Base-by-base conservation (phyloP, 2,329 filamentous ascomycete genomes). In the Huntiella abstrusa region DNA sequence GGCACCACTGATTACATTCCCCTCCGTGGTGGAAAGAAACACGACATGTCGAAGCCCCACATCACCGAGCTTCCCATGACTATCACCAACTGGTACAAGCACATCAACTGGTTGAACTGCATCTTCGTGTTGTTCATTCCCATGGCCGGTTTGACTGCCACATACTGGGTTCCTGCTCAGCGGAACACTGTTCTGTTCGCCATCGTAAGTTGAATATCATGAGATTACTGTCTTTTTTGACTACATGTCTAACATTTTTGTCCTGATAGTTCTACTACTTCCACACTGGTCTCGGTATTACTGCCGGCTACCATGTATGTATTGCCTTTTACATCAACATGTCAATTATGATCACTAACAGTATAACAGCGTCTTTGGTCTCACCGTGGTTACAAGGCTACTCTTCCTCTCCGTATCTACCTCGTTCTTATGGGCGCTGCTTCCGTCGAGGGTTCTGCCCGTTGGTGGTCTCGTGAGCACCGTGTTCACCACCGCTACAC, bases 91-190 rank as follows among this genome's bases (percentile, higher is more conserved):
- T 91, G 83, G 83, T 78, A 86, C 66, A 80, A 87, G 66, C 86
- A 94, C 60, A 73, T 94, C 68, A 86, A 93, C 71, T 94, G 86
- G 85, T 71, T 94, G 54, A 94, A 93, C 62, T 78, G 83, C 52
- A 72, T 70, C 52, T 73, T 94, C 60, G 88, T 93, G 60, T 62
- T 92, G 53, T 69, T 80, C 54, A 71, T 93, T 40, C 86, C 87
- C 37, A 51, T 87, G 41, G 68, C 73, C 49, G 86, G 86, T 52
- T 72, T 80, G 58, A 63, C 91, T 55, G 71, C 75, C 46, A 71
- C 85, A 44, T 76, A 82, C 64, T 93, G 80, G 79, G 80, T 84
- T 40, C 83, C 84, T 47, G 65, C 88, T 33, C 68, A 75, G 43
- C 62, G 69, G 53, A 76, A 83, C 63, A 92, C 84, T 2, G 71